Conservation (phyloP, 805 yeast genomes). For the Suhomyces tanzawaensis region DNA sequence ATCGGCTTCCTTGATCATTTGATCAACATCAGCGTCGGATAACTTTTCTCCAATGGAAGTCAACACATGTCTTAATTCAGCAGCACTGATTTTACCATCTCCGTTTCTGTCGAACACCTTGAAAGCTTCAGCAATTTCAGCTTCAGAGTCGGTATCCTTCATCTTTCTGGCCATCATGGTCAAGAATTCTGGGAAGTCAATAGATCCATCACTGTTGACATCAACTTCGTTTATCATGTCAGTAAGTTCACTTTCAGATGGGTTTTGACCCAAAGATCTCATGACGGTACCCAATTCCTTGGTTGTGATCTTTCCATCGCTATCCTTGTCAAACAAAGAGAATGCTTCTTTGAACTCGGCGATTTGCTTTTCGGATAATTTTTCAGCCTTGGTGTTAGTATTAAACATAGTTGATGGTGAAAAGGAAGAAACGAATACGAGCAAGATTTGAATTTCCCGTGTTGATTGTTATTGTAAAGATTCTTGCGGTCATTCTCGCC, state of each 20-base stretch:
- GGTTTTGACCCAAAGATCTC: conserved; percentile 98
- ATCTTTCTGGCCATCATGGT: conserved; percentile 57
- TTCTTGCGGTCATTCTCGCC: no score
- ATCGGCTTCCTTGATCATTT: conserved; percentile 95
- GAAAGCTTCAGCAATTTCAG: conserved; percentile 95
- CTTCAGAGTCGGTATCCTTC: conserved; percentile 96
- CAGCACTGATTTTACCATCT: conserved; percentile 94
- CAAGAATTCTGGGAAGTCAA: conserved; percentile 48
- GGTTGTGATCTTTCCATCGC: conserved; percentile 95
- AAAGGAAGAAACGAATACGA: no score
- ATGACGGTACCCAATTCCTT: conserved; percentile 95
- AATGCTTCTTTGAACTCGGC: conserved; percentile 98
- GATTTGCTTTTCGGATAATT: conserved; percentile 93
- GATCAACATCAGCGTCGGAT: conserved; percentile 95
- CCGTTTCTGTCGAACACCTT: conserved; percentile 96
- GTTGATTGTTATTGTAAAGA: background rate
- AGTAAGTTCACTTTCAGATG: conserved; percentile 91
- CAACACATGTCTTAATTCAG: conserved; percentile 93
- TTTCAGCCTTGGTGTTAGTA: conserved; percentile 58
- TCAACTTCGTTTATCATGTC: conserved; percentile 98
- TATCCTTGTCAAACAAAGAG: conserved; percentile 93
- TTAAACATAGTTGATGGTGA: no score
- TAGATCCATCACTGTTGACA: conserved; percentile 83
- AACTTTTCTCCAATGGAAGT: conserved; percentile 97
- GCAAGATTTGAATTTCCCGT: no score